Evolutionary conservation across 129 eudicot genomes (phyloP).

Genomic region (Arctium lappa): DNA sequence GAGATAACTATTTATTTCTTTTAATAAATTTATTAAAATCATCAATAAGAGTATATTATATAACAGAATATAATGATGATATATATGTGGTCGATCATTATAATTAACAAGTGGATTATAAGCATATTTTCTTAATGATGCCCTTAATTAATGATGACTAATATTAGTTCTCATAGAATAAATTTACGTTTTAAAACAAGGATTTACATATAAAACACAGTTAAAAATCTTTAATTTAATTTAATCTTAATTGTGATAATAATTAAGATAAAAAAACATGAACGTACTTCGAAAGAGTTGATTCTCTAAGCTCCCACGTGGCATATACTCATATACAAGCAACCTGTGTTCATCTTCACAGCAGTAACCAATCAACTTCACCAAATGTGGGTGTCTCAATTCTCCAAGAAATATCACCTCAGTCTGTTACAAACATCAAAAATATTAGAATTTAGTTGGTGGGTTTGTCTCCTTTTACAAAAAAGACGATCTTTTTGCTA

Average conservation of each 20-base stretch:
- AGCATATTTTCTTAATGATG: not conserved
- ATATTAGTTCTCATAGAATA: not conserved
- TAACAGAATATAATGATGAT: not conserved
- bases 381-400: conserved; percentile 79
- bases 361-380: conserved; percentile 91
- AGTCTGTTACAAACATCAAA: conserved; percentile 41
- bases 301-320: conserved; percentile 90
- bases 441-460: not conserved
- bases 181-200: not conserved
- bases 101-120: not conserved
- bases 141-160: not conserved
- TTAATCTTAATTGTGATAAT: not conserved
- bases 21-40: not conserved
- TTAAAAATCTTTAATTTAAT: not conserved
- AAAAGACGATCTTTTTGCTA: not conserved
- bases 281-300: conserved; percentile 86
- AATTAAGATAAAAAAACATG: not conserved
- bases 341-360: conserved; percentile 88
- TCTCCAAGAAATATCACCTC: conserved; percentile 91
- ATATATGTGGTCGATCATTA: not conserved
- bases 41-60: not conserved
- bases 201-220: not conserved
- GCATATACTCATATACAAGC: conserved; percentile 88
- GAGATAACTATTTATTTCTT: not conserved
- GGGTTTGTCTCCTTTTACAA: not conserved